Evolutionary conservation across 257 asterid genomes (phyloP), one percentile per base, ranked within the genome.

Genomic region (Verbena officinalis): DNA sequence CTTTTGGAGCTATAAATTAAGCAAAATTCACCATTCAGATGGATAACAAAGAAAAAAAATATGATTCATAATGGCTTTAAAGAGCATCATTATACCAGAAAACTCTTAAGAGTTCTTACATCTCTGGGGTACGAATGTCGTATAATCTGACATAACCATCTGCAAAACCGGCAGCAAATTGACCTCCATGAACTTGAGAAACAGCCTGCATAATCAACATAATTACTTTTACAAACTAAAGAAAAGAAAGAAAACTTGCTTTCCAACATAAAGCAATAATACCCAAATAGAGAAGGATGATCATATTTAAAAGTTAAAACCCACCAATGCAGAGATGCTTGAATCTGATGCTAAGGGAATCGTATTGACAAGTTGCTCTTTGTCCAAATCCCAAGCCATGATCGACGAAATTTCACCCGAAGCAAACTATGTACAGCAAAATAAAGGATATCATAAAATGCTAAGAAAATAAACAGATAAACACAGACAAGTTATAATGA

Each of bases 351-450:
- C 77, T 34, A 89, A 78, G 59, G 98, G 90, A 70, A 94, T 80
- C 71, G 87, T 72, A 76, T 61, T 78, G 56, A 86, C 85, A 73
- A 94, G 96, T 70, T 86, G 96, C 78, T 94, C 99, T 73, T 86
- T 94, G 61, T 94, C 99, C 83, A 94, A 81, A 83, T 94, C 99
- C 99, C 99, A 94, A 59, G 89, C 88, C 96, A 82, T 77, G 76
- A 94, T 83, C 22, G 98, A 86, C 40, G 99, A 94, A 70, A 78
- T 79, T 52, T 86, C 99, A 55, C 96, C 96, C 20, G 97, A 83
- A 38, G 96, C 79, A 71, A 84, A 94, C 99, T 94, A 78, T 36
- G 50, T 17, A 61, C 16, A 36, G 55, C 13, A 66, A 44, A 49
- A 73, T 27, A 48, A 77, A 33, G 59, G 55, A 15, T 66, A 36